Evolutionary conservation across 1,284 basidiomycete genomes (phyloP).

Genomic region (Fomitopsis palustris): DNA sequence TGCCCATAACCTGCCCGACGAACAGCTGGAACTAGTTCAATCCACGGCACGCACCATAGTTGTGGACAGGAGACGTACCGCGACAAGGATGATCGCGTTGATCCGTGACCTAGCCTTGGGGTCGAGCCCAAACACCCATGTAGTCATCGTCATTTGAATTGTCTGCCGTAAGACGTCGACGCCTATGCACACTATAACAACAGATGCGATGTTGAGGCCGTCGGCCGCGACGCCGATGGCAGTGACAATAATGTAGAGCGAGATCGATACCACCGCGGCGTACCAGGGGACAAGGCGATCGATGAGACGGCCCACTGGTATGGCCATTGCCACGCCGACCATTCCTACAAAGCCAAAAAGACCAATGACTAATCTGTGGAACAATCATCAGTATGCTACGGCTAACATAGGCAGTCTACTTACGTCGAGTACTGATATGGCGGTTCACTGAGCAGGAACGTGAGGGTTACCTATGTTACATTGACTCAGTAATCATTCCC

Average conservation of each 20-base stretch:
- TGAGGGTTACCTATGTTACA: slow-evolving; percentile 41
- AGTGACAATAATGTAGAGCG: slow-evolving; percentile 31
- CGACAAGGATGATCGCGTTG: slow-evolving; percentile 47
- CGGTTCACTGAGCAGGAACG: slow-evolving; percentile 46
- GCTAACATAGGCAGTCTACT: slow-evolving; percentile 5
- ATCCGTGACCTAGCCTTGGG: slow-evolving; percentile 41
- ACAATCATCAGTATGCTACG: background rate
- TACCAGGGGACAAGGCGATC: slow-evolving; percentile 51
- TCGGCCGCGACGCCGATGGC: slow-evolving; percentile 43
- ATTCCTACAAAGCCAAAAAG: slow-evolving; percentile 55
- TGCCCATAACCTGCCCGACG: slow-evolving; percentile 49
- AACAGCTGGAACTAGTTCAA: slow-evolving; percentile 28
- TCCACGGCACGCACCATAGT: background rate
- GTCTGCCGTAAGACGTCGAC: slow-evolving; percentile 48
- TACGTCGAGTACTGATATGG: slow-evolving; percentile 45
- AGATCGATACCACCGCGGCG: slow-evolving; percentile 38
- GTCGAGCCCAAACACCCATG: slow-evolving; percentile 37
- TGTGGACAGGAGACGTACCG: slow-evolving; percentile 26
- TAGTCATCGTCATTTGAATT: slow-evolving; percentile 38
- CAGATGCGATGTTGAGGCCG: slow-evolving; percentile 41
- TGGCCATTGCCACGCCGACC: slow-evolving; percentile 41
- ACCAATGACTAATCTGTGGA: slow-evolving; percentile 41
- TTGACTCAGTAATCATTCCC: no score
- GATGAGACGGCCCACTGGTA: slow-evolving; percentile 46
- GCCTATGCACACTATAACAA: slow-evolving; percentile 41